phyloP scores from a whole-genome alignment of 1,284 basidiomycete species.

The Ceratobasidium sp. region DNA sequence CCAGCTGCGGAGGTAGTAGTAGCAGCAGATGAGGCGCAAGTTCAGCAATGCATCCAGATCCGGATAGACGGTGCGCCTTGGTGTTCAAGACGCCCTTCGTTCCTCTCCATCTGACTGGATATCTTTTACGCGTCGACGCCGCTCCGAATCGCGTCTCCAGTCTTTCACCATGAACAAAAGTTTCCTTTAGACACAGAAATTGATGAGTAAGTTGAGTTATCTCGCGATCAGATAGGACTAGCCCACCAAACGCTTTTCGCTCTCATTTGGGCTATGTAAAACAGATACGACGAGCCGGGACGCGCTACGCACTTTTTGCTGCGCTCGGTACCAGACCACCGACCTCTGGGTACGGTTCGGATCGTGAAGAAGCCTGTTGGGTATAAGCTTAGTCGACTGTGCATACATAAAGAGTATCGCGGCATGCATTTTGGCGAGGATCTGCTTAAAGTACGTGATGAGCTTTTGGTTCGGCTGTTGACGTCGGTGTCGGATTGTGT shows the following conservation, averaged over 20 bases:
- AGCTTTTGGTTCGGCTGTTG: conserved; percentile 14
- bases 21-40: conserved; percentile 2
- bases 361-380: conserved; percentile 53
- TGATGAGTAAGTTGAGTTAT: conserved; percentile 65
- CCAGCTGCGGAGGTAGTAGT: conserved; percentile 25
- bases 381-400: conserved; percentile 76
- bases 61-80: conserved; percentile 38
- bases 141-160: conserved; percentile 48
- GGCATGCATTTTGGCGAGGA: conserved; percentile 68
- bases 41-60: conserved; percentile 39
- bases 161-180: conserved; percentile 74
- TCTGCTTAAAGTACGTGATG: conserved; percentile 58
- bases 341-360: conserved; percentile 75
- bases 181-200: conserved; percentile 77
- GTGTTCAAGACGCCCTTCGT: neutral
- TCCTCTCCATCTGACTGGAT: conserved; percentile 10
- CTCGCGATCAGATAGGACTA: conserved; percentile 28
- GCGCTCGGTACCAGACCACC: conserved; percentile 66
- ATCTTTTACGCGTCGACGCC: neutral
- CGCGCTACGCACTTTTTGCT: conserved; percentile 74
- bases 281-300: conserved; percentile 63
- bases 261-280: conserved; percentile 28
- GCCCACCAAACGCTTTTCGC: conserved; percentile 5
- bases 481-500: conserved; percentile 48
- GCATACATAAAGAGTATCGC: conserved; percentile 72